Evolutionary conservation across 2,329 filamentous ascomycete genomes (phyloP).

Genomic region (Aspergillus jensenii): DNA sequence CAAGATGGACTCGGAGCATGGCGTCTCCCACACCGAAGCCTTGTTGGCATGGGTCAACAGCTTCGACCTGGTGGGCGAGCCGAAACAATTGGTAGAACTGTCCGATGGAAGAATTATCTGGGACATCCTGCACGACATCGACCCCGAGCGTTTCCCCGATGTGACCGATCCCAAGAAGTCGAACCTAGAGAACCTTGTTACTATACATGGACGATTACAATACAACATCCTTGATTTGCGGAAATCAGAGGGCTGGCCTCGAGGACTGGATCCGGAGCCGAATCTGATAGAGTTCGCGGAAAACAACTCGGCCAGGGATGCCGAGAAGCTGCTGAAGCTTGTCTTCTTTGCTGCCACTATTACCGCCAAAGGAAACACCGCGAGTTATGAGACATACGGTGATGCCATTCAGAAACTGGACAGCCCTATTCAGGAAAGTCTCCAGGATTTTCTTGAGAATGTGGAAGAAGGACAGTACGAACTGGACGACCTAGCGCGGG

Average conservation of each 20-base stretch:
- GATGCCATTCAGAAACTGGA: slow-evolving; percentile 45
- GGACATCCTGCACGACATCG: slow-evolving; percentile 51
- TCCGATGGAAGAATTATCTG: slow-evolving; percentile 47
- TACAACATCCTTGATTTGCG: slow-evolving; percentile 24
- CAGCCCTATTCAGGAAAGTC: slow-evolving; percentile 43
- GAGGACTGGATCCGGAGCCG: slow-evolving; percentile 43
- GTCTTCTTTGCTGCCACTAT: slow-evolving; percentile 61
- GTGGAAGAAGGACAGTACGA: slow-evolving; percentile 42
- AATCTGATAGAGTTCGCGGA: slow-evolving; percentile 49
- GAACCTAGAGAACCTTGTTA: slow-evolving; percentile 39
- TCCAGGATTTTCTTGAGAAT: slow-evolving; percentile 50
- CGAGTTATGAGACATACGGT: slow-evolving; percentile 49
- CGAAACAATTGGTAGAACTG: slow-evolving; percentile 43
- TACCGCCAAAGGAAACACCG: not conserved
- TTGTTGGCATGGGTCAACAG: slow-evolving; percentile 50
- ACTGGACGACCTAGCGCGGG: slow-evolving; percentile 35
- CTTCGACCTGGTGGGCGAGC: slow-evolving; percentile 42
- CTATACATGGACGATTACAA: slow-evolving; percentile 34
- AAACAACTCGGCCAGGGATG: slow-evolving; percentile 43
- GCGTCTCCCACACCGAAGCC: slow-evolving; percentile 45
- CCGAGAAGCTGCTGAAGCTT: slow-evolving; percentile 60
- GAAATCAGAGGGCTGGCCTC: slow-evolving; percentile 46
- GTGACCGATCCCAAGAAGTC: slow-evolving; percentile 49
- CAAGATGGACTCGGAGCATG: slow-evolving; percentile 47
- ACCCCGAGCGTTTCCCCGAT: slow-evolving; percentile 48